Evolutionary conservation across 2,329 filamentous ascomycete genomes (phyloP).

Genomic region (Pseudopyricularia javanii): DNA sequence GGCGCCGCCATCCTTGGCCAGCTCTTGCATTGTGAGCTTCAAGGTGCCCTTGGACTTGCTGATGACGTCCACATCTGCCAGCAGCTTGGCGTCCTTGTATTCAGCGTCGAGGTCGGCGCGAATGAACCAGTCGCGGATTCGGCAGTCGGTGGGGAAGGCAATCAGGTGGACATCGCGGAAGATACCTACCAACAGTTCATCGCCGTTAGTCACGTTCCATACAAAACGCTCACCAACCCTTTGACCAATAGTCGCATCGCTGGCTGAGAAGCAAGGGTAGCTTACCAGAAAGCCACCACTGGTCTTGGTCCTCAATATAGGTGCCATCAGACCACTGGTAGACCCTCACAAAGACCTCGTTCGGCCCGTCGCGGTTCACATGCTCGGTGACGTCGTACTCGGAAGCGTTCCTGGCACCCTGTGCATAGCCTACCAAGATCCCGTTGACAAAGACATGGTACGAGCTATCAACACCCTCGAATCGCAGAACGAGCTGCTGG

Average conservation of each 20-base stretch:
- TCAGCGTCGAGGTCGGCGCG: constrained; percentile 36
- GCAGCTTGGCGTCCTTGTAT: constrained; percentile 37
- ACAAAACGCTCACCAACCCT: too few species aligned
- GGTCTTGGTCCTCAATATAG: constrained; percentile 60
- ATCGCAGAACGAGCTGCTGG: constrained; percentile 47
- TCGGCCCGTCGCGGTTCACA: constrained; percentile 26
- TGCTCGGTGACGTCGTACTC: constrained; percentile 54
- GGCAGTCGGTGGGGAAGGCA: constrained; percentile 34
- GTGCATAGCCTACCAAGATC: constrained; percentile 50
- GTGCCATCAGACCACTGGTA: constrained; percentile 60
- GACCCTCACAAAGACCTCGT: constrained; percentile 50
- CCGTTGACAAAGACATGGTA: constrained; percentile 62
- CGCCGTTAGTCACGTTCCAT: neutral
- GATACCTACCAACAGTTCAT: constrained; percentile 28
- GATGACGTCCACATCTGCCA: constrained; percentile 31
- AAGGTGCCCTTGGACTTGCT: constrained; percentile 20
- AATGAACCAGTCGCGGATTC: constrained; percentile 48
- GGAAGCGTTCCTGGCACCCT: constrained; percentile 54
- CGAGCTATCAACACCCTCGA: constrained; percentile 61
- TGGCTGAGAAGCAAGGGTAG: too few species aligned
- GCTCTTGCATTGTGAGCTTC: constrained; percentile 29
- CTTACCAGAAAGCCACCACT: constrained; percentile 55
- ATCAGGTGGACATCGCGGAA: constrained; percentile 55
- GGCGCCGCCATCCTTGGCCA: constrained; percentile 6
- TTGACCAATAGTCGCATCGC: too few species aligned